phyloP scores from a whole-genome alignment of 805 yeast genomes.

The Grigorovia transvaalensis region DNA sequence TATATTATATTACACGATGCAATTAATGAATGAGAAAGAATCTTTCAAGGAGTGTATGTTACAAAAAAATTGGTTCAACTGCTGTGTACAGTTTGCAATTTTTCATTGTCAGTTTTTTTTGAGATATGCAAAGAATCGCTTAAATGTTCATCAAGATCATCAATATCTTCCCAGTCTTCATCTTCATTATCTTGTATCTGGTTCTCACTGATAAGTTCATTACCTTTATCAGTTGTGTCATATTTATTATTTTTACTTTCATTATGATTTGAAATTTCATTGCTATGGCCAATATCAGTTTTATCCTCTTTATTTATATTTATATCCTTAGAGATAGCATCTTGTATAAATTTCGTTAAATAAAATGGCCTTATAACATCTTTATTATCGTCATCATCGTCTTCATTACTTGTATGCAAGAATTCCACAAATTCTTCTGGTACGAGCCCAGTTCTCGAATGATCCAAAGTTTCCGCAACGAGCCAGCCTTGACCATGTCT shows the following conservation, averaged over 20 bases:
- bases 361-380: constrained; percentile 37
- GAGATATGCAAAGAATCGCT: constrained; percentile 22
- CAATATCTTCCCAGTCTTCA: constrained; percentile 31
- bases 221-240: not conserved
- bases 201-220: constrained; percentile 1
- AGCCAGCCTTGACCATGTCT: constrained; percentile 98
- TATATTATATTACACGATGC: not conserved
- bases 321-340: constrained; percentile 12
- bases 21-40: not conserved
- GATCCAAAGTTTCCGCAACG: constrained; percentile 56
- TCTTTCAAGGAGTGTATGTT: not conserved
- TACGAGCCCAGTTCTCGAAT: constrained; percentile 63
- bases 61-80: too few relatives aligned
- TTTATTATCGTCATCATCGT: constrained; percentile 11
- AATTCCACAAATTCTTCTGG: constrained; percentile 88
- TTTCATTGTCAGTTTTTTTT: not conserved
- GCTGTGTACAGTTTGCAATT: too few relatives aligned
- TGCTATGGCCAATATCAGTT: constrained; percentile 2
- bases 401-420: constrained; percentile 8
- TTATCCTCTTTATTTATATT: constrained; percentile 4
- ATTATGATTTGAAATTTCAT: constrained; percentile 16
- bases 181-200: constrained; percentile 10
- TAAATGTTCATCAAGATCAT: constrained; percentile 31
- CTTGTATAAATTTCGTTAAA: constrained; percentile 29
- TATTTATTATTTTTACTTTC: constrained; percentile 16